Percentiles rank a stretch among this genome's conserved stretches.
phyloP scores from a whole-genome alignment of 257 asterid genomes.

The Lavandula angustifolia region DNA sequence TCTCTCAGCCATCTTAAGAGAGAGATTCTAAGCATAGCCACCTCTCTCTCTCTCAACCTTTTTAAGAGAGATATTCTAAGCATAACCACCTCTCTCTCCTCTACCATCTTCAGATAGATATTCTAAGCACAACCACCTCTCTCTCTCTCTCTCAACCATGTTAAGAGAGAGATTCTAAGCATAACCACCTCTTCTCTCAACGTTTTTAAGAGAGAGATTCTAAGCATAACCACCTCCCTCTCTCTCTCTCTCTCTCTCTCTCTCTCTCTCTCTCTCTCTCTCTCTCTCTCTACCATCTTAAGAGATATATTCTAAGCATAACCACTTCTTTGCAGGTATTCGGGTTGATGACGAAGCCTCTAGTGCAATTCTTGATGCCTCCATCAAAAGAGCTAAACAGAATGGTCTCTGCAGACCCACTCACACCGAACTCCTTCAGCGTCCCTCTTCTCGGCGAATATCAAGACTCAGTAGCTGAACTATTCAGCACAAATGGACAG shows the following conservation, averaged over 20 bases:
- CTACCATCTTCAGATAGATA: too few species aligned
- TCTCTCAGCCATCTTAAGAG: too few species aligned
- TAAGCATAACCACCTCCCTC: not conserved
- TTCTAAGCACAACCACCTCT: not conserved
- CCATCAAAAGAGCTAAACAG: conserved; percentile 51
- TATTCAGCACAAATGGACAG: conserved; percentile 46
- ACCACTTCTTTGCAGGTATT: conserved; percentile 59
- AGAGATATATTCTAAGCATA: too few species aligned
- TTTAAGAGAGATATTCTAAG: too few species aligned
- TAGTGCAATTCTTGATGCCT: conserved; percentile 63
- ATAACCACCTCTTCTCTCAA: not conserved
- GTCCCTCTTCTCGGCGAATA: conserved; percentile 67
- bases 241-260: too few species aligned
- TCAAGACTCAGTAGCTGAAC: conserved; percentile 56
- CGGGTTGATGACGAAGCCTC: conserved; percentile 91
- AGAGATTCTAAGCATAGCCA: too few species aligned
- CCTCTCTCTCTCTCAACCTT: not conserved
- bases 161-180: too few species aligned
- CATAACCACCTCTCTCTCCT: not conserved
- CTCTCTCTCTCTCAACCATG: too few species aligned
- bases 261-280: too few species aligned
- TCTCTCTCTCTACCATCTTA: too few species aligned
- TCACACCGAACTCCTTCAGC: conserved; percentile 58
- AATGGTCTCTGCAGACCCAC: conserved; percentile 69
- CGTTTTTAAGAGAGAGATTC: too few species aligned